Percentiles rank a stretch among this genome's conserved stretches.
Conservation (phyloP, 2,329 filamentous ascomycete species). For the Gaeumannomyces tritici region DNA sequence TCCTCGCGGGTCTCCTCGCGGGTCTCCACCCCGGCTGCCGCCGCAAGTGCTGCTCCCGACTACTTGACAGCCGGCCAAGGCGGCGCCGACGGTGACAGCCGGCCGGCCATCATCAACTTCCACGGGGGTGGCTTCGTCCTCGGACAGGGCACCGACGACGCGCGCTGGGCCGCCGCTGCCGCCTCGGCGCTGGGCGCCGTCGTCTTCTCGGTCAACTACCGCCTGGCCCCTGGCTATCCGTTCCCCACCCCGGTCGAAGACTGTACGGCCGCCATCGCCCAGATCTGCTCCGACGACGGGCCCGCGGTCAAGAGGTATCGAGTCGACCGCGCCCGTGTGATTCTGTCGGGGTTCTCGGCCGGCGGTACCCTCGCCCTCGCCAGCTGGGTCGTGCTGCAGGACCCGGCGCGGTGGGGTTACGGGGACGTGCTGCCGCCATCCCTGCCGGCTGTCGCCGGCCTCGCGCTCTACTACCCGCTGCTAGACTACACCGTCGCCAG, state of each 20-base stretch:
- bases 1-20: background rate
- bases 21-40: background rate
- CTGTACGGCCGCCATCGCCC: slow-evolving; percentile 50
- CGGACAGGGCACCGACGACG: slow-evolving; percentile 53
- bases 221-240: slow-evolving; percentile 55
- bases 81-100: background rate
- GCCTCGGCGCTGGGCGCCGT: slow-evolving; percentile 36
- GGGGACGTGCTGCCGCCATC: slow-evolving; percentile 20
- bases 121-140: slow-evolving; percentile 60
- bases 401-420: slow-evolving; percentile 30
- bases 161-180: slow-evolving; percentile 41
- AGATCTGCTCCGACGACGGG: slow-evolving; percentile 35
- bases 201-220: slow-evolving; percentile 57
- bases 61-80: background rate
- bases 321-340: slow-evolving; percentile 45
- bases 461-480: slow-evolving; percentile 53
- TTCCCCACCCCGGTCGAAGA: slow-evolving; percentile 59
- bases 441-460: slow-evolving; percentile 36
- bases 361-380: slow-evolving; percentile 47
- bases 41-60: background rate
- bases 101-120: slow-evolving; percentile 52
- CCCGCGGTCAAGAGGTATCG: slow-evolving; percentile 24
- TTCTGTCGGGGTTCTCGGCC: slow-evolving; percentile 55
- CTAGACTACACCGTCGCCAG: slow-evolving; percentile 51
- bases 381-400: slow-evolving; percentile 31